phyloP scores from a whole-genome alignment of 2,329 filamentous ascomycete species.

The Chrysosporium keratinophilum region DNA sequence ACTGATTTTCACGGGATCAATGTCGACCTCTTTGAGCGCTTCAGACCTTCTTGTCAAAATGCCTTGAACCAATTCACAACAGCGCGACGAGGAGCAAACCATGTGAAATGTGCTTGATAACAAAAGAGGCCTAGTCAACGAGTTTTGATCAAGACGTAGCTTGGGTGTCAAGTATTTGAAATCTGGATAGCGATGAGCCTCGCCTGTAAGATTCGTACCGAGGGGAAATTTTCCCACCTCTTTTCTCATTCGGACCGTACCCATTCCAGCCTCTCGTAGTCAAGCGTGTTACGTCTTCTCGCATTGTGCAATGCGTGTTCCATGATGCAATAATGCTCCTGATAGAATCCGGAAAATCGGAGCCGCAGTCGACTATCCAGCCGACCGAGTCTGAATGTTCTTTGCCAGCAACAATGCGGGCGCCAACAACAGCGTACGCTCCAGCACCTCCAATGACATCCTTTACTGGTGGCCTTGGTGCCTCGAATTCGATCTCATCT shows the following conservation, averaged over 20 bases:
- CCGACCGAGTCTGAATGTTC: constrained; percentile 58
- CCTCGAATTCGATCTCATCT: constrained; percentile 87
- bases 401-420: constrained; percentile 70
- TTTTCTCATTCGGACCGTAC: constrained; percentile 60
- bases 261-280: constrained; percentile 92
- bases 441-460: constrained; percentile 83
- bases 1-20: constrained; percentile 29
- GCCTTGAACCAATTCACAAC: constrained; percentile 62
- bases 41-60: constrained; percentile 48
- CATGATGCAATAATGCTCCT: constrained; percentile 57
- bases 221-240: constrained; percentile 35
- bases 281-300: constrained; percentile 54
- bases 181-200: constrained; percentile 35
- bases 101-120: constrained; percentile 73
- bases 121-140: constrained; percentile 57
- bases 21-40: constrained; percentile 22
- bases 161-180: constrained; percentile 89
- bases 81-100: constrained; percentile 69
- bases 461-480: constrained; percentile 56
- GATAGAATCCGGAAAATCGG: constrained; percentile 67
- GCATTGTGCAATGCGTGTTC: constrained; percentile 62
- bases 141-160: constrained; percentile 61
- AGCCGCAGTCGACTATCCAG: constrained; percentile 85
- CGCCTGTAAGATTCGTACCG: background rate
- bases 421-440: constrained; percentile 75